These are phyloP conservation scores for Annulohypoxylon maeteangense DNA, from an alignment of 495 filamentous ascomycete species.

Conservation along the genomic window DNA sequence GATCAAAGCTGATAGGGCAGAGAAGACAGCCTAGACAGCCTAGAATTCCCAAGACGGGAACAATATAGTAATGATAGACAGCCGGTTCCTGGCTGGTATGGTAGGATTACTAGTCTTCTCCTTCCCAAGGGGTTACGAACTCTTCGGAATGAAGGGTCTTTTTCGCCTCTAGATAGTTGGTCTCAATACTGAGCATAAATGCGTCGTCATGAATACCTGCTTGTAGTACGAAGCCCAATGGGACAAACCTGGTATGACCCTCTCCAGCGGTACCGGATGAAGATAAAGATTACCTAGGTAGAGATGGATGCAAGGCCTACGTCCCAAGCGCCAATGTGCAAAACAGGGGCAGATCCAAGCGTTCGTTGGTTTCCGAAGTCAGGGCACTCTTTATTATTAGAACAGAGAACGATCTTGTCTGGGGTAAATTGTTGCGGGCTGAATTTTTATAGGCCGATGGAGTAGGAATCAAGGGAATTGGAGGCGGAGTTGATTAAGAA, in stretches of 20 bases:
- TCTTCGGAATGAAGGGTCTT: slow-evolving; percentile 18
- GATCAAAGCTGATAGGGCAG: slow-evolving; percentile 27
- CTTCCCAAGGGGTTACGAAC: slow-evolving; percentile 7
- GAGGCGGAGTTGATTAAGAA: slow-evolving; percentile 14
- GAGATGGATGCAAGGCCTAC: not conserved
- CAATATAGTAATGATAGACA: slow-evolving; percentile 36
- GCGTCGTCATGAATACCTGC: slow-evolving; percentile 21
- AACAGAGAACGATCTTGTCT: slow-evolving; percentile 27
- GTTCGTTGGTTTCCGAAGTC: slow-evolving; percentile 16
- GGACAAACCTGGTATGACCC: slow-evolving; percentile 5
- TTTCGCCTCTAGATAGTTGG: slow-evolving; percentile 4
- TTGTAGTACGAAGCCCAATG: slow-evolving; percentile 7
- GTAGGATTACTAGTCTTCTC: slow-evolving; percentile 35
- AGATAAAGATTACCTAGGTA: slow-evolving; percentile 6
- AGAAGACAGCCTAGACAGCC: slow-evolving; percentile 12
- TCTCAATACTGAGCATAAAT: slow-evolving; percentile 11
- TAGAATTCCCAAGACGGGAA: slow-evolving; percentile 32
- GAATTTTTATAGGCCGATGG: slow-evolving; percentile 11
- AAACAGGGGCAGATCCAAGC: slow-evolving; percentile 8
- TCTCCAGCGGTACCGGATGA: not conserved
- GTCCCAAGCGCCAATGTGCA: slow-evolving; percentile 12
- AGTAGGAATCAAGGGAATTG: slow-evolving; percentile 27
- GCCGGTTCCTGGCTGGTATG: slow-evolving; percentile 31
- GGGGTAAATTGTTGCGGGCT: slow-evolving; percentile 27
- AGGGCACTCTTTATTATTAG: slow-evolving; percentile 39